These are phyloP conservation scores for Arabidopsis lyrata DNA, from an alignment of 441 rosid species.

Conservation along the genomic window DNA sequence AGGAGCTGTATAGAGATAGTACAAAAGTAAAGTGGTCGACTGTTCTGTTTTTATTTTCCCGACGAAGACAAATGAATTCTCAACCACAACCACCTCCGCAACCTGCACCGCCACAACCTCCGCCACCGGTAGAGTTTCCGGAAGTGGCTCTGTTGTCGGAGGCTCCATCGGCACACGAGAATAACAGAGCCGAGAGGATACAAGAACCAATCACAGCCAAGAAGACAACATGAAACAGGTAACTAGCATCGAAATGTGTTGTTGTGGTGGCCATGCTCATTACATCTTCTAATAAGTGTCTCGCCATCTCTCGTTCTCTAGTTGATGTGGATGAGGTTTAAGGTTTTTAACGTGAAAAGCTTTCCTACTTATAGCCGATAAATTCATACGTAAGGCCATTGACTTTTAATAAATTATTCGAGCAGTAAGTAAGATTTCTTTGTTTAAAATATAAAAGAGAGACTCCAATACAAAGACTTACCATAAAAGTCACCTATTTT, in stretches of 20 bases:
- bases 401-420: slow-evolving; percentile 7
- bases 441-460: not conserved
- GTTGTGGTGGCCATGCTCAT: slow-evolving; percentile 28
- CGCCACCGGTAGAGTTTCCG: slow-evolving; percentile 12
- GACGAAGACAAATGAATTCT: slow-evolving; percentile 1
- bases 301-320: slow-evolving; percentile 34
- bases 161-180: slow-evolving; percentile 61
- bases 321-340: slow-evolving; percentile 29
- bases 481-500: not conserved
- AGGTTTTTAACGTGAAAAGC: slow-evolving; percentile 31
- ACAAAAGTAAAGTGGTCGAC: slow-evolving; percentile 16
- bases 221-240: slow-evolving; percentile 45
- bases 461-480: not conserved
- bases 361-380: slow-evolving; percentile 33
- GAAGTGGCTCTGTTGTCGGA: slow-evolving; percentile 49
- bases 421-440: slow-evolving; percentile 1
- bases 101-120: slow-evolving; percentile 58
- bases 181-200: slow-evolving; percentile 50
- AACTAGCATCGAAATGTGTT: slow-evolving; percentile 29
- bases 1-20: not conserved
- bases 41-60: not conserved
- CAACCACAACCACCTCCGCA: slow-evolving; percentile 68
- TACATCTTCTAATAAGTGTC: slow-evolving; percentile 52
- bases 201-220: slow-evolving; percentile 53
- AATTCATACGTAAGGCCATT: slow-evolving; percentile 12